A percentile compares a stretch with the other conserved stretches of the same genome.
phyloP scores from a whole-genome alignment of 768 basidiomycete genomes.

The Hortiboletus campestris region DNA sequence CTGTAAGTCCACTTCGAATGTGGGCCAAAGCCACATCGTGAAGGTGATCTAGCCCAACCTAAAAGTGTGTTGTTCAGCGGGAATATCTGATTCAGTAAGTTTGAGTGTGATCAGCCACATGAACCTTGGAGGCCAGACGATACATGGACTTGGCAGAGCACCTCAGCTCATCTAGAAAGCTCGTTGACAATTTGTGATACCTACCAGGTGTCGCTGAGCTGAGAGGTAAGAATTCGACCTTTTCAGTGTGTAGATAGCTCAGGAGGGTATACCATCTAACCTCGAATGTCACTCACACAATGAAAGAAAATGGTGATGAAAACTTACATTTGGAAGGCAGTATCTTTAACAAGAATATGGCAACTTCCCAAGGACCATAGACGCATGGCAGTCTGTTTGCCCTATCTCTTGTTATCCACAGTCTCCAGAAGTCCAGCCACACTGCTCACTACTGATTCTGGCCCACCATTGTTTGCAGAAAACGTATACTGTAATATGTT shows the following conservation, averaged over 20 bases:
- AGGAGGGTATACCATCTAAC: conserved; percentile 40
- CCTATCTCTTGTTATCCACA: not conserved
- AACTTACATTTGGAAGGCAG: conserved; percentile 30
- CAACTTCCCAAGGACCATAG: conserved; percentile 15
- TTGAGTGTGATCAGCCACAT: not conserved
- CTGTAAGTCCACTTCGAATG: conserved; percentile 17
- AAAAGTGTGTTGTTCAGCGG: not conserved
- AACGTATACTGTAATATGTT: not conserved
- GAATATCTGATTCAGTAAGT: not conserved
- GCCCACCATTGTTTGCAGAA: not conserved
- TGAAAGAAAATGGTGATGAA: too few relatives aligned
- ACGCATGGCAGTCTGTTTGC: conserved; percentile 2
- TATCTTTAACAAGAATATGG: conserved; percentile 25
- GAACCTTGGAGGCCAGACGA: conserved; percentile 39
- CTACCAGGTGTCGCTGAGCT: conserved; percentile 7
- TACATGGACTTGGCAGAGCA: conserved; percentile 48
- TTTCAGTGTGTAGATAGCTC: conserved; percentile 39
- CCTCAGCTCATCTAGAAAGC: not conserved
- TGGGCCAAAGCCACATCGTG: not conserved
- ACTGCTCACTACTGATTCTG: conserved; percentile 5
- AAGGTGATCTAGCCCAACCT: conserved; percentile 23
- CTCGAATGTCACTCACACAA: not conserved
- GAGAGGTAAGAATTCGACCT: conserved; percentile 33
- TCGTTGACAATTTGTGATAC: not conserved
- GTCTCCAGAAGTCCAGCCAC: conserved; percentile 4